A percentile compares a stretch with the other conserved stretches of the same genome.
phyloP scores from a whole-genome alignment of 176 grass and related monocot genomes.

The Lolium rigidum region DNA sequence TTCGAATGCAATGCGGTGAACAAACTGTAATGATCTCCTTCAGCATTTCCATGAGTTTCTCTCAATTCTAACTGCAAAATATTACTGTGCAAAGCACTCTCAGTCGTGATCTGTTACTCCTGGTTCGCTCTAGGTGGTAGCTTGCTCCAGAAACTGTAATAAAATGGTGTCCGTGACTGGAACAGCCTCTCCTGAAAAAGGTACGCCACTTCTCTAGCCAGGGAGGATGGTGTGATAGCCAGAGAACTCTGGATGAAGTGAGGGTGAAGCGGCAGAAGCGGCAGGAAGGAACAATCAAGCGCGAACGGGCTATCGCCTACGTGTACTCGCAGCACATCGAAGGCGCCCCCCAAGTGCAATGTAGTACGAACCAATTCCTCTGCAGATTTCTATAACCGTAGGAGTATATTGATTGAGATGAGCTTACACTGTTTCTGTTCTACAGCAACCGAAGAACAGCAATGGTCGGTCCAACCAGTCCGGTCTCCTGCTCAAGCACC shows the following conservation, averaged over 20 bases:
- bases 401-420: too few species aligned
- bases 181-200: too few species aligned
- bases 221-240: slow-evolving; percentile 98
- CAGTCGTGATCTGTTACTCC: too few species aligned
- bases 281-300: slow-evolving; percentile 84
- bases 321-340: slow-evolving; percentile 68
- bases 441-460: slow-evolving; percentile 59
- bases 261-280: slow-evolving; percentile 83
- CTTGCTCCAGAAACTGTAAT: too few species aligned
- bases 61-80: neutral
- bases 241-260: slow-evolving; percentile 75
- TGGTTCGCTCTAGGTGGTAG: too few species aligned
- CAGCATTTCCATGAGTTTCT: neutral
- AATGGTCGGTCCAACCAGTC: slow-evolving; percentile 58
- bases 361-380: too few species aligned
- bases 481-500: slow-evolving; percentile 50
- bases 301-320: slow-evolving; percentile 82
- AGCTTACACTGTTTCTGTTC: neutral
- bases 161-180: too few species aligned
- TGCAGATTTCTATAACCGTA: too few species aligned
- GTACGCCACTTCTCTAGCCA: slow-evolving; percentile 18
- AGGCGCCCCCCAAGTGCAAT: too few species aligned
- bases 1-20: too few species aligned
- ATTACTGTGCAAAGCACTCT: too few species aligned
- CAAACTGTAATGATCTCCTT: too few species aligned